Base-by-base conservation (phyloP, 2,329 filamentous ascomycete genomes). In the Paraconiothyrium sp. region DNA sequence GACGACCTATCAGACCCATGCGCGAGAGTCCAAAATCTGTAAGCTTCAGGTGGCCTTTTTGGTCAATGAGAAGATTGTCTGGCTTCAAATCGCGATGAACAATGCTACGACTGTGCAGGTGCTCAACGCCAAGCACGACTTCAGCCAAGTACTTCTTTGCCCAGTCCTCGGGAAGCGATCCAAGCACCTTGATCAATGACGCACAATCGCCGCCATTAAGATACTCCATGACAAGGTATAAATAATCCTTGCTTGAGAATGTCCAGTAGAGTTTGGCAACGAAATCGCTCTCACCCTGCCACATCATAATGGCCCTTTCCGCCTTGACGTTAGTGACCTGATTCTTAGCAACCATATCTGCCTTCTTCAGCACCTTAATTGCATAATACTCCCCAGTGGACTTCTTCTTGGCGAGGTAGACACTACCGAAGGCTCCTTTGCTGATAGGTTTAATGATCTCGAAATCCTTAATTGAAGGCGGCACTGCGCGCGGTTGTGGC, bases 291-390 rank as follows among this genome's bases (percentile, higher is more conserved):
- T 98, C 93, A 24, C 95, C 95, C 81, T 99, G 95, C 92, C 95
- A 98, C 95, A 99, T 99, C 95, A 99, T 98, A 76, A 99, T 99
- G 24, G 96, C 96, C 68, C 95, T 88, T 80, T 99, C 95, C 9
- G 96, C 95, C 80, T 99, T 98, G 73, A 99, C 95, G 74, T 99
- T 99, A 69, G 95, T 97, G 70, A 99, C 94, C 77, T 99, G 95
- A 77, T 99, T 99, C 81, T 99, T 99, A 64, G 95, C 95, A 65
- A 99, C 93, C 95, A 99, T 99, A 83, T 99, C 95, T n/a, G 95
- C 94, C 80, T 99, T 99, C 77, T 98, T 98, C 62, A 99, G 80
- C 1, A 98, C 95, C 76, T 99, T 99, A 82, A 99, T 98, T 10
- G 95, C 95, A 77, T 94, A 99, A 78, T 99, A 99, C 73, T 99